Base-by-base conservation (phyloP, 2,329 filamentous ascomycete genomes). In the Claviceps monticola region DNA sequence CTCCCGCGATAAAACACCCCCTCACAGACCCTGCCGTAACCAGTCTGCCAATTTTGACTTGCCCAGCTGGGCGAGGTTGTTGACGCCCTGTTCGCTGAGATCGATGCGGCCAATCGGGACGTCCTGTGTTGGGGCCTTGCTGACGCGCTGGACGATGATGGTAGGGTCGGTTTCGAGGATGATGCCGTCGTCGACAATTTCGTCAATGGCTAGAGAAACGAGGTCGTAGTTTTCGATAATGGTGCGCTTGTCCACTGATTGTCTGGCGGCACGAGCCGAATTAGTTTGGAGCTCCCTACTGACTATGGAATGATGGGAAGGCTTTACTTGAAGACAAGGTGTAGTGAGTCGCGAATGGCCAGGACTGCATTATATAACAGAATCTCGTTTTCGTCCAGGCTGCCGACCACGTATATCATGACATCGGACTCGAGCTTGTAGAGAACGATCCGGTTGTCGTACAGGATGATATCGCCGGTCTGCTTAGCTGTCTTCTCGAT, bases 191-290 rank as follows among this genome's bases (percentile, higher is more conserved):
- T 95, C 89, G 51, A 94, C 81, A 56, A 94, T 91, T 70, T 98
- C 93, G 68, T 98, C 93, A 57, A 98, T 87, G 45, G 90, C 88
- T 51, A 98, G 80, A 14, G 89, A 86, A 56, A 96, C 87, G 21
- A 97, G 79, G 69, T 97, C 93, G 75, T 97, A 98, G 78, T 97
- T 97, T 72, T 98, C 93, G 64, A 97, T 84, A 59, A 97, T 89
- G 53, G 93, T 97, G 59, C 93, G 84, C 78, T 96, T 96, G 74
- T 98, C 93, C 49, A 94, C 90, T 37, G 88, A 88, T 78, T 94
- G 91, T 70, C 88, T 95, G 59, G 44, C 5, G 23, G 5, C 21
- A 36, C 19, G 38, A n/a, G 6, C 53, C 58, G 46, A 59, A 55
- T 49, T 37, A 51, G 46, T 29, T 11, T 13, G 8, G 4, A 17